Percentiles rank a stretch among this genome's conserved stretches.
Evolutionary conservation across 2,329 filamentous ascomycete species (phyloP).

Genomic region (Stagonosporopsis tanaceti): DNA sequence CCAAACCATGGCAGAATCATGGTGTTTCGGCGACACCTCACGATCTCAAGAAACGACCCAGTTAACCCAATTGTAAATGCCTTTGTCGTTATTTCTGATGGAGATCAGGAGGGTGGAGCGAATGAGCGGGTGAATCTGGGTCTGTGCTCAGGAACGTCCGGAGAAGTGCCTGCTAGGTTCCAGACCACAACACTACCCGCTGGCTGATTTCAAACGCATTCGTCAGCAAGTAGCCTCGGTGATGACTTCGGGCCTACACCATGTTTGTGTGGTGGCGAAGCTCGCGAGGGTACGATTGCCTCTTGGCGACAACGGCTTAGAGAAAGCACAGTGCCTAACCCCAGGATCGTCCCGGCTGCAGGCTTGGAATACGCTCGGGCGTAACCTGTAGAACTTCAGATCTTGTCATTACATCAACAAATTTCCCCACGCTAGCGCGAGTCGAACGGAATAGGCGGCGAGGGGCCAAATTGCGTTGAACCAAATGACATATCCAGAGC

Average conservation of each 20-base stretch:
- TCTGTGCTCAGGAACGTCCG: conserved; percentile 7
- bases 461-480: neutral
- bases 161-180: neutral
- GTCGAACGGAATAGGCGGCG: neutral
- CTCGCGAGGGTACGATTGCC: neutral
- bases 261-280: conserved; percentile 4
- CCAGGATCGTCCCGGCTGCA: neutral
- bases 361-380: neutral
- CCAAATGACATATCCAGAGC: neutral
- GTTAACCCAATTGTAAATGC: neutral
- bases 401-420: neutral
- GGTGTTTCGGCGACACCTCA: neutral
- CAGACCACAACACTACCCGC: conserved; percentile 3
- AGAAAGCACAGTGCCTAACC: neutral
- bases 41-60: neutral
- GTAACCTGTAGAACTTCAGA: neutral
- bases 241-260: conserved; percentile 5
- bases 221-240: neutral
- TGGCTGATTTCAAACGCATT: neutral
- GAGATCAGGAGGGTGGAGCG: neutral
- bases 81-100: neutral
- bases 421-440: neutral
- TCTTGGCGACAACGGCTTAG: neutral
- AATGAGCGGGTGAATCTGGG: neutral
- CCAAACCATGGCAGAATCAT: neutral